phyloP scores from a whole-genome alignment of 2,329 filamentous ascomycete genomes.

The Paecilomyces niveus region DNA sequence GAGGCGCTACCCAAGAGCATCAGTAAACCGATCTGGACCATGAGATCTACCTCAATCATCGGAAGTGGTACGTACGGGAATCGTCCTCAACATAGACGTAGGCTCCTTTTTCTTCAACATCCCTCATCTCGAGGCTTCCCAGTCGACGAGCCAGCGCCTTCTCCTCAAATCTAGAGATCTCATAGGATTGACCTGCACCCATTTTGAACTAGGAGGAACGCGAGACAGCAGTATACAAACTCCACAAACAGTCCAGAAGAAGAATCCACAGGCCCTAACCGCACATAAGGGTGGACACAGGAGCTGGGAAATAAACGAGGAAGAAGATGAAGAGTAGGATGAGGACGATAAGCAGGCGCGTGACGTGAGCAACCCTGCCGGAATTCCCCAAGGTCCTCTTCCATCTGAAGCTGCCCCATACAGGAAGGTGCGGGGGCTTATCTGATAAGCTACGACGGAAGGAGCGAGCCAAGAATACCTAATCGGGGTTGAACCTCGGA shows the following conservation, averaged over 20 bases:
- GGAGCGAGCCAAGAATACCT: neutral
- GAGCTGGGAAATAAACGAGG: neutral
- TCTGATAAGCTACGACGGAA: neutral
- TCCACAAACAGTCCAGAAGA: neutral
- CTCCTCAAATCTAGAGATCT: slow-evolving; percentile 1
- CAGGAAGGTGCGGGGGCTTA: slow-evolving; percentile 1
- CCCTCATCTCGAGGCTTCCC: neutral
- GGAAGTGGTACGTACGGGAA: slow-evolving; percentile 3
- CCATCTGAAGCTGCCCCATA: neutral
- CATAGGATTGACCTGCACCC: slow-evolving; percentile 7
- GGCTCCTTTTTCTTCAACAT: neutral
- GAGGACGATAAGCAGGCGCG: neutral
- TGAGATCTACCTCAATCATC: neutral
- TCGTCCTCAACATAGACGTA: slow-evolving; percentile 8
- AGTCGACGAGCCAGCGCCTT: slow-evolving; percentile 2
- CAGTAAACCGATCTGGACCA: neutral
- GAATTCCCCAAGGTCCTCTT: neutral
- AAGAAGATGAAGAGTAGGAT: neutral
- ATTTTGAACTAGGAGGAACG: slow-evolving; percentile 1
- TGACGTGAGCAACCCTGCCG: neutral
- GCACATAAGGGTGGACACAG: neutral
- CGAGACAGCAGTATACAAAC: neutral
- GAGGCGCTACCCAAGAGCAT: slow-evolving; percentile 9
- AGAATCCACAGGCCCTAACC: neutral
- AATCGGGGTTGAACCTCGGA: too few species aligned